Evolutionary conservation across 192 early-diverging fungal species (phyloP).

Genomic region (Podila epigama): DNA sequence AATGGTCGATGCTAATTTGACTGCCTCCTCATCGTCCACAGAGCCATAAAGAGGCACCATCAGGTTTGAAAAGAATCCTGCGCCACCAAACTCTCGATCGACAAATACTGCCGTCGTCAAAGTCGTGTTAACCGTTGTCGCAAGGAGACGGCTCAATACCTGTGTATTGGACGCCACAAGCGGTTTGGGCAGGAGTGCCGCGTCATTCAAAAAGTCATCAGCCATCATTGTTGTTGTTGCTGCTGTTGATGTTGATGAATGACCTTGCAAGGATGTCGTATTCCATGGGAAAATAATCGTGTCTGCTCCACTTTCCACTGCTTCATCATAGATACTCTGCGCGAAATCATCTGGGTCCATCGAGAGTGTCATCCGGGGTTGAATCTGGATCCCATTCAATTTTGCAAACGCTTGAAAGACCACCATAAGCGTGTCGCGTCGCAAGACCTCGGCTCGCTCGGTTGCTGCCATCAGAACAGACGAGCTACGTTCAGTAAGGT

Average conservation of each 20-base stretch:
- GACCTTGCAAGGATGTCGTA: conserved; percentile 39
- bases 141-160: conserved; percentile 20
- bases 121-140: conserved; percentile 10
- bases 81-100: conserved; percentile 41
- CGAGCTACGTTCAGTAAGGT: conserved; percentile 81
- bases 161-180: conserved; percentile 32
- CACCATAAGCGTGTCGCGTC: conserved; percentile 78
- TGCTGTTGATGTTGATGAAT: conserved; percentile 7
- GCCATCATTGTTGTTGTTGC: neutral
- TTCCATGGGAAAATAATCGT: conserved; percentile 78
- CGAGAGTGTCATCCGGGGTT: conserved; percentile 66
- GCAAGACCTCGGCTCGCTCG: conserved; percentile 66
- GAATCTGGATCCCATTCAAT: conserved; percentile 71
- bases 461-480: conserved; percentile 77
- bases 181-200: conserved; percentile 10
- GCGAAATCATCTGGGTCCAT: conserved; percentile 72
- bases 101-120: conserved; percentile 32
- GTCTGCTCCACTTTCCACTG: conserved; percentile 60
- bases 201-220: neutral
- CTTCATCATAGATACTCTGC: conserved; percentile 65
- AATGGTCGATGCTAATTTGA: conserved; percentile 29
- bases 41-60: conserved; percentile 47
- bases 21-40: conserved; percentile 24
- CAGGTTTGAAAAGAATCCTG: conserved; percentile 30
- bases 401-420: conserved; percentile 85